Evolutionary conservation across 1,139 yeast species (phyloP), one percentile per base, ranked within the genome.

Genomic region (Sugiyamaella xylanicola): DNA sequence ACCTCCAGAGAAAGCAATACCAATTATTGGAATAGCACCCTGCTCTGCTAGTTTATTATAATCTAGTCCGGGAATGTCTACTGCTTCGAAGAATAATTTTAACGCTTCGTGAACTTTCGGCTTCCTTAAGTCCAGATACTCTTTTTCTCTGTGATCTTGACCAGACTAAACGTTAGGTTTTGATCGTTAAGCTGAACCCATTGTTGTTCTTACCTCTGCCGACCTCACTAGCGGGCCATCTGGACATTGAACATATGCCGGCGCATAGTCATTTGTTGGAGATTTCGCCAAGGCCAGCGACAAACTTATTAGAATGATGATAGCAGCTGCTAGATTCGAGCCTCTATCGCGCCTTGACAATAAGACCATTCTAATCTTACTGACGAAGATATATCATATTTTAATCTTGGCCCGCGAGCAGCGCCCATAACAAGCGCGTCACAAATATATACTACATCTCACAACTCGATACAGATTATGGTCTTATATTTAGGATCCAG

Each of bases 1-100:
- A 9, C 93, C 93, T 2, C 93, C 93, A 3, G 91, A 85, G 27
- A 86, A 67, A 0, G 87, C 84, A 8, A 85, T 59, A 0, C 84
- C 86, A 13, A 84, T 73, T 17, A 40, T 50, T 0, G 55, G 57
- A 8, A 45, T 40, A 2, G 67, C 55, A 2, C 68, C 55, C 1
- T 69, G 59, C 9, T 48, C n/a, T 8, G 25, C 39, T 17, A 48
- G 29, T 2, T 13, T 8, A 9, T 9, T 2, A 41, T 48, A 48
- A 57, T 77, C 72, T 53, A 79, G 71, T 1, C 70, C 73, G 2
- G 61, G 61, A 32, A 59, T 57, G 4, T 48, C 46, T 4, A 53
- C 16, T 35, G 75, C 62, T 22, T 63, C 59, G n/a, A 84, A 66
- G 36, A 78, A 73, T 1, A 69, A 63, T 11, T 48, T 48, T 40